Evolutionary conservation across 441 rosid genomes (phyloP), one percentile per base, ranked within the genome.

Genomic region (Adansonia madagascariensis): DNA sequence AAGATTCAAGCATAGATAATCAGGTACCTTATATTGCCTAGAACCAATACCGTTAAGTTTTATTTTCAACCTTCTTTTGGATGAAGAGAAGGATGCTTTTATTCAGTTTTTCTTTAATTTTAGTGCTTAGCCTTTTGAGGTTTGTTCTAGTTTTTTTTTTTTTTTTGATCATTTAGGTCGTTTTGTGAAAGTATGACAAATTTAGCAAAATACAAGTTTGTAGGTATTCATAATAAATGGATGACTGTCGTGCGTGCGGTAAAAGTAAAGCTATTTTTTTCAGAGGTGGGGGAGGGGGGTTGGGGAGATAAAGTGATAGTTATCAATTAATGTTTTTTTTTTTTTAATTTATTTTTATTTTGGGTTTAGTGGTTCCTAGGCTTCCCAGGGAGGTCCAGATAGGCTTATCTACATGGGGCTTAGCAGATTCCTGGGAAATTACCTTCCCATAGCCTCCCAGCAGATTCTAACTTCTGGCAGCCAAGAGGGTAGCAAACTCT

Each of bases 11-110:
- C 15, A 5, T 53, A 17, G 31, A 53, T 35, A 49, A 53, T 53
- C 46, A 43, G 53, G 62, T 15, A 71, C 20, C 47, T 52, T n/a
- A n/a, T n/a, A 27, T 52, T n/a, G 8, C 27, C 59, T 24, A 49
- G 18, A 49, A 22, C 20, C 49, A 41, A 24, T 49, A 27, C 35
- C 14, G 41, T 71, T 52, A 66, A 43, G 27, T 10, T 66, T 17
- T 66, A 66, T 15, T 63, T 35, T 22, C 41, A 41, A 7, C 31
- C 7, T n/a, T 43, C 2, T 52, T n/a, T 53, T 9, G 15, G 61
- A 31, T 71, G 62, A 52, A 31, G 61, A 31, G 74, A 71, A 31
- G 53, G 18, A 24, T 24, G 61, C 24, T 70, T 70, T 14, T 50
- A 68, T 49, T 69, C 60, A 10, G 35, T 59, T 59, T 59, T 59